phyloP scores from a whole-genome alignment of 257 asterid genomes.

The Orobanche coerulescens region DNA sequence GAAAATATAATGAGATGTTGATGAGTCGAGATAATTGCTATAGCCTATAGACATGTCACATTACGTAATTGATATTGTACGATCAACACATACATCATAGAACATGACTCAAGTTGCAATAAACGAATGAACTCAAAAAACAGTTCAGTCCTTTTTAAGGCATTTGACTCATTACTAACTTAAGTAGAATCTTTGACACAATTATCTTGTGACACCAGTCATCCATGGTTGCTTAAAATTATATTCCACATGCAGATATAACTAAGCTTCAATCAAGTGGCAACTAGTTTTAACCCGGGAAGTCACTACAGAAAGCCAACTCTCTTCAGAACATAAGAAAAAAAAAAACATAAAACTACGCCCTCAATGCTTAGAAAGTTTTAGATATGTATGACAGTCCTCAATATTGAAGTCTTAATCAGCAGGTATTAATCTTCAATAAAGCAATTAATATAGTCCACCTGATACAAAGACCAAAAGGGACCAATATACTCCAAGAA shows the following conservation, averaged over 20 bases:
- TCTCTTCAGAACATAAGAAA: too few relatives aligned
- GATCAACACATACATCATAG: too few relatives aligned
- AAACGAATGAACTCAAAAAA: too few relatives aligned
- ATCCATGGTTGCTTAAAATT: neutral
- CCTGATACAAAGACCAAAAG: neutral
- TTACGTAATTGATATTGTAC: too few relatives aligned
- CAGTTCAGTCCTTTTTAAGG: neutral
- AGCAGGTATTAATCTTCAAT: neutral
- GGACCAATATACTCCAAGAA: neutral
- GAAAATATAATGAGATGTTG: too few relatives aligned
- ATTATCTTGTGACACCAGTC: neutral
- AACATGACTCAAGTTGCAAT: too few relatives aligned
- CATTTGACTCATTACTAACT: neutral
- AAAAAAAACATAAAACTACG: too few relatives aligned
- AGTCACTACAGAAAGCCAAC: neutral
- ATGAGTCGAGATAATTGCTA: too few relatives aligned
- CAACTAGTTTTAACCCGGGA: neutral
- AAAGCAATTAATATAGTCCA: neutral
- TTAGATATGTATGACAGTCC: neutral
- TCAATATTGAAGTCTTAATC: neutral
- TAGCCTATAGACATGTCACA: too few relatives aligned
- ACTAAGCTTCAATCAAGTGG: neutral
- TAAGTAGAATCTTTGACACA: neutral
- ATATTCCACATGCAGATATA: neutral
- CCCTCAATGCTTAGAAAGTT: neutral